Conservation (phyloP, 2,329 filamentous ascomycete genomes). For the Diaporthe nobilis region DNA sequence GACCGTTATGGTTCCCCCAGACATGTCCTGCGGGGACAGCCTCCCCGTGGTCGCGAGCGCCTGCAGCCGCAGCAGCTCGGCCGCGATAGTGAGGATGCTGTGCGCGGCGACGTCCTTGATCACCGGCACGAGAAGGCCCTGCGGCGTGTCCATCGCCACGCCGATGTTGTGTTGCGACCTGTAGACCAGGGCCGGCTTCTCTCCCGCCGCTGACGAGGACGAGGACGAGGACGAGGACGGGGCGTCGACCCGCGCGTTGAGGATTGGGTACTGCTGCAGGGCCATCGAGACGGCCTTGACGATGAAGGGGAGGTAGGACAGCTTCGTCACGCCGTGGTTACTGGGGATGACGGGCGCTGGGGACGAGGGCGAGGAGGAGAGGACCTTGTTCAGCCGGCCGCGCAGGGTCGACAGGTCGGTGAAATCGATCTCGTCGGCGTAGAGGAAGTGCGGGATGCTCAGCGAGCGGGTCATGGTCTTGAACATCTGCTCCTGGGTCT, state of each 20-base stretch:
- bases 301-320: slow-evolving; percentile 94
- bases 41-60: slow-evolving; percentile 80
- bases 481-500: slow-evolving; percentile 94
- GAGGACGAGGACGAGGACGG: slow-evolving; percentile 46
- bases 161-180: slow-evolving; percentile 94
- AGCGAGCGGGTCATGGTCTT: slow-evolving; percentile 96
- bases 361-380: slow-evolving; percentile 53
- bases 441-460: slow-evolving; percentile 94
- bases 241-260: slow-evolving; percentile 87
- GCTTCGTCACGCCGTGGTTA: slow-evolving; percentile 62
- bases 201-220: slow-evolving; percentile 60
- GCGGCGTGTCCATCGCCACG: slow-evolving; percentile 93
- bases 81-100: slow-evolving; percentile 83
- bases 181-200: slow-evolving; percentile 82
- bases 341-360: slow-evolving; percentile 51
- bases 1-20: slow-evolving; percentile 91
- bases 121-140: slow-evolving; percentile 91
- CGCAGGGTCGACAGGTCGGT: slow-evolving; percentile 81
- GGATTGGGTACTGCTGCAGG: slow-evolving; percentile 83
- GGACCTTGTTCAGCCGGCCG: slow-evolving; percentile 78
- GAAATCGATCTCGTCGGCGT: slow-evolving; percentile 91
- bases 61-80: slow-evolving; percentile 82
- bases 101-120: slow-evolving; percentile 85
- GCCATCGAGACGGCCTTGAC: slow-evolving; percentile 94
- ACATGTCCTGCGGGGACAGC: slow-evolving; percentile 81